Evolutionary conservation across 225 moss, liverwort and hornwort species (phyloP).

Genomic region (Sphagnum tenellum): DNA sequence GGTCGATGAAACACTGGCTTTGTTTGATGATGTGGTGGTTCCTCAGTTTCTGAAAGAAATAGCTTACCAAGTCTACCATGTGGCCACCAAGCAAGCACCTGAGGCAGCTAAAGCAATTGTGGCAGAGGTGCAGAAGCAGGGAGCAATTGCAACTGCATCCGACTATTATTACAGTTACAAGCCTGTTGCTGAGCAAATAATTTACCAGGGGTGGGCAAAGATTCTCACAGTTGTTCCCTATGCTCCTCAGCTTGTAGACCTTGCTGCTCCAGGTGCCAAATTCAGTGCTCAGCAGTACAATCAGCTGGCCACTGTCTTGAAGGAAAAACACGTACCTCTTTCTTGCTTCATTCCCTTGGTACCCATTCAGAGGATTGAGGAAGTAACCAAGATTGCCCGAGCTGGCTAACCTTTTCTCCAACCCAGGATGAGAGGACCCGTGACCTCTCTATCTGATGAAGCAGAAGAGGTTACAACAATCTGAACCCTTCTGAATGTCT

Average conservation of each 20-base stretch:
- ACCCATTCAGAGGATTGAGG: constrained; percentile 11
- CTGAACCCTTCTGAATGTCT: no score
- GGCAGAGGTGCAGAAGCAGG: constrained; percentile 22
- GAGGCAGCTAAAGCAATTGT: constrained; percentile 1
- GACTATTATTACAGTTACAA: constrained; percentile 24
- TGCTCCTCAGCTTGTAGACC: constrained; percentile 19
- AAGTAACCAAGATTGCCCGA: not conserved
- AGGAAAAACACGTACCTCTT: constrained; percentile 21
- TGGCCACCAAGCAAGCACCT: constrained; percentile 9
- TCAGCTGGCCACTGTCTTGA: constrained; percentile 9
- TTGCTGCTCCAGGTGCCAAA: constrained; percentile 1
- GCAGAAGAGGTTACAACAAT: no score
- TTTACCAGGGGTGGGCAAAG: constrained; percentile 22
- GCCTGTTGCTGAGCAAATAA: constrained; percentile 28
- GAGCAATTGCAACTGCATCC: constrained; percentile 17
- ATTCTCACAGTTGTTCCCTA: constrained; percentile 16
- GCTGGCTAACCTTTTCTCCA: no score
- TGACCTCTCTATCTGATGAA: no score
- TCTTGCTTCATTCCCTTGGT: constrained; percentile 23
- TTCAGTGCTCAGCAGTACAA: constrained; percentile 22
- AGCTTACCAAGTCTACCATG: constrained; percentile 8
- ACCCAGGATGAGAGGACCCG: no score
- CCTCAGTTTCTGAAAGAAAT: constrained; percentile 16
- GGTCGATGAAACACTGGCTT: constrained; percentile 16
- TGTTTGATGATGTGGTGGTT: constrained; percentile 15